These are phyloP conservation scores for Malassezia brasiliensis DNA, from an alignment of 1,284 basidiomycete species.

Conservation along the genomic window DNA sequence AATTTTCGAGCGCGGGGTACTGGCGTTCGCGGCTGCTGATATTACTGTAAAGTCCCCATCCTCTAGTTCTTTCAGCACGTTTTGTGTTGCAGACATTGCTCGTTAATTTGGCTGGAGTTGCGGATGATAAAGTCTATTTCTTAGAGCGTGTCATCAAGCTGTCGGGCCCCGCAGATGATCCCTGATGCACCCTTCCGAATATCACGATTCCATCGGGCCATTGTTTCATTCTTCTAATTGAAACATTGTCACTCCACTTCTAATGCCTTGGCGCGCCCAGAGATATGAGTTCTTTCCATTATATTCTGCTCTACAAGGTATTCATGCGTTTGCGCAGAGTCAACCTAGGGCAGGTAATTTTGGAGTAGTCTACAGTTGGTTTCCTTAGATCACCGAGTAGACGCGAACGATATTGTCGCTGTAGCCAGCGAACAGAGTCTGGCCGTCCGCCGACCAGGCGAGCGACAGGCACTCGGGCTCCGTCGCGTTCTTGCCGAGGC, in stretches of 20 bases:
- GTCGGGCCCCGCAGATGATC: no score
- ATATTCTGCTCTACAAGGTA: slow-evolving; percentile 6
- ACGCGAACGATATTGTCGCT: slow-evolving; percentile 50
- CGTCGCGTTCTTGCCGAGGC: slow-evolving; percentile 63
- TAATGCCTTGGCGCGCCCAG: no score
- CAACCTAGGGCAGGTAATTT: slow-evolving; percentile 17
- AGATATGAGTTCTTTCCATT: slow-evolving; percentile 6
- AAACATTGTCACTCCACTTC: no score
- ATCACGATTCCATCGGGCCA: no score
- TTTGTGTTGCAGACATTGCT: neutral
- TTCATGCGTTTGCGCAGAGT: neutral
- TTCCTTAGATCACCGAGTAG: slow-evolving; percentile 47
- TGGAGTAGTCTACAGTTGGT: slow-evolving; percentile 8
- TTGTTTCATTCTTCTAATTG: no score
- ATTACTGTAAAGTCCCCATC: neutral
- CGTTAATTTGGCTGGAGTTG: neutral
- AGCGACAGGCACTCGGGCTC: slow-evolving; percentile 95
- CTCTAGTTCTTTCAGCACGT: neutral
- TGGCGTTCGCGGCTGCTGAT: neutral
- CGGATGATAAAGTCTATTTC: no score
- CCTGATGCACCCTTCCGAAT: no score
- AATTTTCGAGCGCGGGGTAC: neutral
- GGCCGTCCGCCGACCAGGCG: slow-evolving; percentile 96
- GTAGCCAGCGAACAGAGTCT: slow-evolving; percentile 75
- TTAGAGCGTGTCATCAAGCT: no score